Base-by-base conservation (phyloP, 2,329 filamentous ascomycete species). In the Mycocentrospora acerina region DNA sequence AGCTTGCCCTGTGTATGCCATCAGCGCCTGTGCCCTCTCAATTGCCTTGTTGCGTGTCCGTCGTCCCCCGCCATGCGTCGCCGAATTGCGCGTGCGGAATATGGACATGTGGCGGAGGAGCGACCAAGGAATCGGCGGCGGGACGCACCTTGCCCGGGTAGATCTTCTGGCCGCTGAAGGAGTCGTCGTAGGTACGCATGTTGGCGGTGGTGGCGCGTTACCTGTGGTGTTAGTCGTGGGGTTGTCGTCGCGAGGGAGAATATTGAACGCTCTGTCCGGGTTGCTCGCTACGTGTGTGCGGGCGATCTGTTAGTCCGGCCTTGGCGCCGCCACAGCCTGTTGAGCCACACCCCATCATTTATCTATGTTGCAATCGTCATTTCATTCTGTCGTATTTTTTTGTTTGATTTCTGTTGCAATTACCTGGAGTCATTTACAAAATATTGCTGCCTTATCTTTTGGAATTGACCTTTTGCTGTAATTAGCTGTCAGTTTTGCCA, bases 1-100 rank as follows among this genome's bases (percentile, higher is more conserved):
- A 98, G 87, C 83, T 97, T 97, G 81, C 93, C 93, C 93, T 97
- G 72, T 54, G 37, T 26, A 45, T 41, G 44, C 38, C 56, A 63
- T 62, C 61, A 67, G 63, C 58, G 37, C 37, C 37, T 52, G 33
- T 49, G 37, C 46, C 32, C 32, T 32, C 40, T 32, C 40, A 36
- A 40, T 38, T 43, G 32, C 32, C 35, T 31, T 30, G 19, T 35
- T 31, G 35, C 31, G n/a, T n/a, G n/a, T n/a, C n/a, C n/a, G n/a
- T n/a, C n/a, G n/a, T n/a, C n/a, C n/a, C n/a, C n/a, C 42, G 37
- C 34, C 37, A 29, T 42, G 37, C 42, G 35, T 48, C 32, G 40
- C 41, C 31, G 40, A 28, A 29, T 49, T 37, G 50, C 19, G 42
- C 42, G 37, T 31, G 53, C 38, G 44, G 38, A 50, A 49, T 53